Evolutionary conservation across 768 basidiomycete species (phyloP).

Genomic region (Tephrocybe sp.): DNA sequence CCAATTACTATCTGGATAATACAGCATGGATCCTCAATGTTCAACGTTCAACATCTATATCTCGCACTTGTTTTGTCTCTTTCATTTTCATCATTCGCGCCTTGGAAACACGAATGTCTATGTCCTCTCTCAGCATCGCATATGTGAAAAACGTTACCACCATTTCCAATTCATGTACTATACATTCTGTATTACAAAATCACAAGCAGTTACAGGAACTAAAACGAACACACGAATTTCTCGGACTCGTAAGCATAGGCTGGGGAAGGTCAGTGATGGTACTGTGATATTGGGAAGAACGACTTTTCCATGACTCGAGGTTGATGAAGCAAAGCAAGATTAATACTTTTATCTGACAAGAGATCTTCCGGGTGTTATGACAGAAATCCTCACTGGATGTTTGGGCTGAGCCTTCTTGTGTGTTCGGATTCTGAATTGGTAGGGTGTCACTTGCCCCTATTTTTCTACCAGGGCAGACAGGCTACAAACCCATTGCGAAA

Average conservation of each 20-base stretch:
- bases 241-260: background rate
- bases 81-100: slow-evolving; percentile 4
- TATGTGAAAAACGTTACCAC: background rate
- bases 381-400: too few species aligned
- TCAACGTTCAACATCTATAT: background rate
- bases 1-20: background rate
- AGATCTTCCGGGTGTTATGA: too few species aligned
- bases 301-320: background rate
- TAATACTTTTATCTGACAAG: slow-evolving; percentile 36
- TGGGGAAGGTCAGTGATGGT: background rate
- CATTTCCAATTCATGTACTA: slow-evolving; percentile 10
- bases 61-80: background rate
- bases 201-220: background rate
- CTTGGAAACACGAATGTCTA: background rate
- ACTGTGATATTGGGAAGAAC: background rate
- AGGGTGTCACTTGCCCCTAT: slow-evolving; percentile 50
- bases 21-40: background rate
- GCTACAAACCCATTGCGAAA: too few species aligned
- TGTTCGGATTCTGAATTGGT: too few species aligned
- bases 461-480: too few species aligned
- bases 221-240: background rate
- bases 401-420: too few species aligned
- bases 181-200: slow-evolving; percentile 5
- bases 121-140: background rate
- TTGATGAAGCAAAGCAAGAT: background rate